Evolutionary conservation across 2,329 filamentous ascomycete species (phyloP), one percentile per base, ranked within the genome.

Genomic region (Colletotrichum limetticola): DNA sequence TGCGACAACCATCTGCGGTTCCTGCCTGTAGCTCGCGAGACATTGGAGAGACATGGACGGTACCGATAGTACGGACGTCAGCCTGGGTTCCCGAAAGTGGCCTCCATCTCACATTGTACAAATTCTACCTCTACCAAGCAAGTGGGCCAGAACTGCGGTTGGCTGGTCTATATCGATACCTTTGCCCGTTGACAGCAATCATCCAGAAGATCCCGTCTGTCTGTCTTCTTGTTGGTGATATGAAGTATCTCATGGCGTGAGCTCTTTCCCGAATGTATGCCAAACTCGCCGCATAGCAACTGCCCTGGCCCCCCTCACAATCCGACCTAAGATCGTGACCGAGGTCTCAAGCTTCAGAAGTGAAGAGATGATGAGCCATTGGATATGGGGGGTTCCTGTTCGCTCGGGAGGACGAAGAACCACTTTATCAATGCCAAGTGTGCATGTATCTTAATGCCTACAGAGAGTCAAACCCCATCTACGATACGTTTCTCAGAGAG

Each of bases 21-120:
- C 37, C 37, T 35, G 19, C 4, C 12, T 59, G 28, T 46, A 19
- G 19, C 37, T 49, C 28, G 46, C 19, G 7, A 63, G 42, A 52
- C 12, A 35, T 64, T 35, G 49, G 46, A n/a, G 7, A 63, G 42
- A 52, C 19, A 26, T 64, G 30, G 30, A n/a, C 22, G 30, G 30
- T 30, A 60, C 68, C 68, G 22, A 66, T 30, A 52, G 55, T 42
- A 24, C 26, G 55, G 62, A 55, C 42, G 59, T 35, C 37, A 30
- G 55, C 62, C 9, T 7, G 28, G 55, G 46, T 70, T 55, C 22
- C 59, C 42, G n/a, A 32, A 55, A 70, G 55, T 62, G 55, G 59
- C 55, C 62, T 66, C 19, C 55, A 26, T 24, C 9, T 37, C 28
- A 24, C n/a, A 14, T 53, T 30, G 55, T 24, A 6, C 24, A n/a